These are phyloP conservation scores for Prunus mume DNA, from an alignment of 306 rosid genomes.

Conservation along the genomic window DNA sequence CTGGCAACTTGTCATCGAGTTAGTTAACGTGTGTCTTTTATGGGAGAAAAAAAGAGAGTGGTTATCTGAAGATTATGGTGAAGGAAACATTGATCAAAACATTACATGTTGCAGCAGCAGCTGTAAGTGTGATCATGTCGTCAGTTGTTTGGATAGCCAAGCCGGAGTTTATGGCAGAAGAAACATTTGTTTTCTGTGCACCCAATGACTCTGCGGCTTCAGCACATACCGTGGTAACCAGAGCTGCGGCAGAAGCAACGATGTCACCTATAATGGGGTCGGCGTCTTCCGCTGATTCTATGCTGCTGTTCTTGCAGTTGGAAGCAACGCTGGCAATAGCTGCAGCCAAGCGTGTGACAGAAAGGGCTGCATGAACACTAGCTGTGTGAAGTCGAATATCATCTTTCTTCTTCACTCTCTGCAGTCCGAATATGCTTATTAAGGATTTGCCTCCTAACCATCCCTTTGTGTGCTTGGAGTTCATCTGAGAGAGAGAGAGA, in stretches of 20 bases:
- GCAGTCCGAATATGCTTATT: slow-evolving; percentile 1
- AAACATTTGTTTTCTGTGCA: slow-evolving; percentile 15
- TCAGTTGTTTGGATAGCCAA: slow-evolving; percentile 13
- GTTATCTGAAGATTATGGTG: background rate
- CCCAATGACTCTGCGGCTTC: slow-evolving; percentile 28
- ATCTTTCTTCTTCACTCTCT: slow-evolving; percentile 13
- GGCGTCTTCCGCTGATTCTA: background rate
- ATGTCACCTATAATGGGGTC: background rate
- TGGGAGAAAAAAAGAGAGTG: background rate
- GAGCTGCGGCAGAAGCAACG: slow-evolving; percentile 31
- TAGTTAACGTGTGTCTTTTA: background rate
- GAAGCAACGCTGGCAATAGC: slow-evolving; percentile 25
- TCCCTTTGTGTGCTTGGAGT: background rate
- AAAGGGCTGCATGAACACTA: slow-evolving; percentile 24
- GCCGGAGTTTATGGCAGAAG: slow-evolving; percentile 30
- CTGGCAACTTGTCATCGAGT: slow-evolving; percentile 4
- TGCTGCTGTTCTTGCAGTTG: background rate
- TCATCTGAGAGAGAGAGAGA: background rate
- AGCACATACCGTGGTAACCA: slow-evolving; percentile 25
- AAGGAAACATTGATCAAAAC: background rate
- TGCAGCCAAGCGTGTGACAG: slow-evolving; percentile 29
- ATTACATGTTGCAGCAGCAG: slow-evolving; percentile 28
- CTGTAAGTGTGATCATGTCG: slow-evolving; percentile 22
- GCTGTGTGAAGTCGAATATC: slow-evolving; percentile 24
- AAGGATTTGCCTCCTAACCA: slow-evolving; percentile 10